These are phyloP conservation scores for Exophiala calicioides DNA, from an alignment of 2,329 filamentous ascomycete species.

Conservation along the genomic window DNA sequence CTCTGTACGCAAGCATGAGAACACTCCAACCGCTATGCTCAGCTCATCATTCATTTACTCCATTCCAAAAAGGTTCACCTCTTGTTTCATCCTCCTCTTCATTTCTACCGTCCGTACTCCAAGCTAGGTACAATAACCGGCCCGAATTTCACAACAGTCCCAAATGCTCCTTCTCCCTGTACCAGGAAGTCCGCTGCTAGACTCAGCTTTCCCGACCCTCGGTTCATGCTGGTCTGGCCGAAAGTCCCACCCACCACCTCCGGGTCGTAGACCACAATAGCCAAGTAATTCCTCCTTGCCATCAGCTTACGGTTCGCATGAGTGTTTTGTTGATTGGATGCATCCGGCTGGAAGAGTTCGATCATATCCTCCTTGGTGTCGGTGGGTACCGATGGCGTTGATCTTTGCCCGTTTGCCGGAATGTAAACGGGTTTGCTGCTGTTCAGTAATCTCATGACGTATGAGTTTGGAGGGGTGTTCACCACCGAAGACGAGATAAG, in stretches of 20 bases:
- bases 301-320: slow-evolving; percentile 89
- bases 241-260: slow-evolving; percentile 63
- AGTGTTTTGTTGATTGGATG: slow-evolving; percentile 79
- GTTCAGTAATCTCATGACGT: slow-evolving; percentile 83
- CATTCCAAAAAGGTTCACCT: background rate
- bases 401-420: slow-evolving; percentile 78
- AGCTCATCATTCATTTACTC: background rate
- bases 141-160: slow-evolving; percentile 87
- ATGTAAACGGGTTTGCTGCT: slow-evolving; percentile 91
- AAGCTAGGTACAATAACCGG: slow-evolving; percentile 91
- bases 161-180: slow-evolving; percentile 55
- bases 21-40: background rate
- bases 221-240: slow-evolving; percentile 42
- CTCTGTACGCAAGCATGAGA: background rate
- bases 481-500: slow-evolving; percentile 92
- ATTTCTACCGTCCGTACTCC: slow-evolving; percentile 65
- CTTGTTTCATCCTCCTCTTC: background rate
- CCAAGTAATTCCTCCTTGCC: slow-evolving; percentile 88
- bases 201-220: slow-evolving; percentile 64
- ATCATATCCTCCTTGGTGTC: slow-evolving; percentile 99
- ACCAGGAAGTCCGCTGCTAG: slow-evolving; percentile 96
- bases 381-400: slow-evolving; percentile 64
- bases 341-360: slow-evolving; percentile 97
- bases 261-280: slow-evolving; percentile 91
- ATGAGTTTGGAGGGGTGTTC: slow-evolving; percentile 78